These are phyloP conservation scores for Solanum aculeatissimum DNA, from an alignment of 305 asterid genomes.

Conservation along the genomic window DNA sequence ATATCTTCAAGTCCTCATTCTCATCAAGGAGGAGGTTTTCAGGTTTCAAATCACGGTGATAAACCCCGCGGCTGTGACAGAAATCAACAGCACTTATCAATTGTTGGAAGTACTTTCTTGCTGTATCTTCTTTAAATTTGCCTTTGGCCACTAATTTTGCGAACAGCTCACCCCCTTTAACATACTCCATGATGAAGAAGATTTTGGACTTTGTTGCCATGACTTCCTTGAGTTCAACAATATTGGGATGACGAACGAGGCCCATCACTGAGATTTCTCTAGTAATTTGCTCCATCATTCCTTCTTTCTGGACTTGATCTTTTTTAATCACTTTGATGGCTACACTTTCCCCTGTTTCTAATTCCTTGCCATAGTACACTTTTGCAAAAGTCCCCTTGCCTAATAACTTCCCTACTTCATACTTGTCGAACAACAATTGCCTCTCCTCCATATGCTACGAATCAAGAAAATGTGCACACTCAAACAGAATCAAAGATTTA, in stretches of 20 bases:
- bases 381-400: slow-evolving; percentile 47
- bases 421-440: slow-evolving; percentile 31
- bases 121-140: slow-evolving; percentile 23
- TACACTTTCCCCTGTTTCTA: slow-evolving; percentile 21
- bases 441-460: slow-evolving; percentile 9
- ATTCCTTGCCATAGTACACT: slow-evolving; percentile 27
- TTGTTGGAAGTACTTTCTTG: slow-evolving; percentile 42
- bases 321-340: slow-evolving; percentile 43
- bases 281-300: slow-evolving; percentile 39
- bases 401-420: slow-evolving; percentile 32
- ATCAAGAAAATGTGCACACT: not conserved
- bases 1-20: slow-evolving; percentile 26
- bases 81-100: slow-evolving; percentile 35
- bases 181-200: slow-evolving; percentile 40
- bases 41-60: slow-evolving; percentile 39
- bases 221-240: slow-evolving; percentile 42
- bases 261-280: slow-evolving; percentile 48
- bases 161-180: slow-evolving; percentile 38
- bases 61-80: slow-evolving; percentile 41
- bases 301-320: slow-evolving; percentile 28
- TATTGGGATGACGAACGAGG: slow-evolving; percentile 40
- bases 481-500: not conserved
- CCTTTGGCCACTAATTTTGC: slow-evolving; percentile 17
- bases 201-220: slow-evolving; percentile 45
- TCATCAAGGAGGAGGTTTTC: slow-evolving; percentile 48